Evolutionary conservation across 352 stramenopile species (phyloP).

Genomic region (Phytopythium chamaehyphon): DNA sequence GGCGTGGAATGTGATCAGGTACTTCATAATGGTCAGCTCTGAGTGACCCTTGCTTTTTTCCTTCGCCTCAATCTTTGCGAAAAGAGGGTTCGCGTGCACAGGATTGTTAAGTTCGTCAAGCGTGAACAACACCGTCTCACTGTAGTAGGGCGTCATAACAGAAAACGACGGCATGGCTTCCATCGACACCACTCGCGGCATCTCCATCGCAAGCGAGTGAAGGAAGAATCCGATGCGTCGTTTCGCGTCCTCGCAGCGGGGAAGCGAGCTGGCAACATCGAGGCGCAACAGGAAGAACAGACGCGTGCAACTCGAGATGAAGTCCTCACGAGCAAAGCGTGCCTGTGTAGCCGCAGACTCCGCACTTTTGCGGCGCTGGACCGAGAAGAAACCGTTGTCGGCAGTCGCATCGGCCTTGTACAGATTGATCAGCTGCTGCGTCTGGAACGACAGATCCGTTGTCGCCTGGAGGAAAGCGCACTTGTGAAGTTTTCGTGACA

Average conservation of each 20-base stretch:
- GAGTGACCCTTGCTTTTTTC: slow-evolving; percentile 66
- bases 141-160: slow-evolving; percentile 88
- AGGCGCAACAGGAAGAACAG: slow-evolving; percentile 79
- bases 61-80: slow-evolving; percentile 68
- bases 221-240: slow-evolving; percentile 87
- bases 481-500: slow-evolving; percentile 44
- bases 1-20: slow-evolving; percentile 83
- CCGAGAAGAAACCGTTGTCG: slow-evolving; percentile 52
- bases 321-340: slow-evolving; percentile 54
- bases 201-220: slow-evolving; percentile 81
- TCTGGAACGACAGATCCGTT: slow-evolving; percentile 59
- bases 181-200: slow-evolving; percentile 67
- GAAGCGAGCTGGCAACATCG: slow-evolving; percentile 64
- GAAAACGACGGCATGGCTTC: slow-evolving; percentile 87
- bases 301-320: slow-evolving; percentile 71
- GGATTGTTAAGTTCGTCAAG: slow-evolving; percentile 84
- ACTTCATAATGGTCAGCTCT: slow-evolving; percentile 86
- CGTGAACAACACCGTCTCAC: slow-evolving; percentile 82
- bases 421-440: slow-evolving; percentile 56
- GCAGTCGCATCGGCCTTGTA: slow-evolving; percentile 61
- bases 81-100: slow-evolving; percentile 78
- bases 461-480: slow-evolving; percentile 64
- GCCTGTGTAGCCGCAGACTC: slow-evolving; percentile 25
- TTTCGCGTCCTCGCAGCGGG: slow-evolving; percentile 77
- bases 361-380: slow-evolving; percentile 23